A percentile compares a stretch with the other conserved stretches of the same genome.
phyloP scores from a whole-genome alignment of 2,329 filamentous ascomycete species.

The Ophiostoma angusticollis region DNA sequence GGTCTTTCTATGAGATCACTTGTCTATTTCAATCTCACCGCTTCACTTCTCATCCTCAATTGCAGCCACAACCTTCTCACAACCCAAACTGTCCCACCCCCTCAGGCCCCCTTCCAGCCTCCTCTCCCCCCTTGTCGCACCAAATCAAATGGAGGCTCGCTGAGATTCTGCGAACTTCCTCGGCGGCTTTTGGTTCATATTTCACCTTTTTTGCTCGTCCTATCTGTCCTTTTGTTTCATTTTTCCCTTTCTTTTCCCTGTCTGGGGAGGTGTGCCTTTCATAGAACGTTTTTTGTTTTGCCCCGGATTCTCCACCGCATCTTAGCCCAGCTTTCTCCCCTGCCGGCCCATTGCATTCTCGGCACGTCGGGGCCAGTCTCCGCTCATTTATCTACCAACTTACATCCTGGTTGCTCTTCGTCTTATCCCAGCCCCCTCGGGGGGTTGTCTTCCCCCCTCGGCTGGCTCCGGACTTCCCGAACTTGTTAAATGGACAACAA shows the following conservation, averaged over 20 bases:
- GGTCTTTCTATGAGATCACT: conserved; percentile 1
- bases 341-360: too few relatives aligned
- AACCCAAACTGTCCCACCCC: conserved; percentile 3
- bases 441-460: neutral
- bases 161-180: neutral
- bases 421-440: too few relatives aligned
- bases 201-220: neutral
- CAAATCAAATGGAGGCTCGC: conserved; percentile 2
- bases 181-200: neutral
- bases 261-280: neutral
- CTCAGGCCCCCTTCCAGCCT: neutral
- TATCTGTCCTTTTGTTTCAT: neutral
- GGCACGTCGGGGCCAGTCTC: too few relatives aligned
- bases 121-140: conserved; percentile 2
- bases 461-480: neutral
- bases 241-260: neutral
- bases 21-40: neutral
- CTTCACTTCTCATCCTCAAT: neutral
- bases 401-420: too few relatives aligned
- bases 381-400: too few relatives aligned
- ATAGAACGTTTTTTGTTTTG: neutral
- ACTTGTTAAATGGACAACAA: conserved; percentile 14
- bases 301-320: neutral
- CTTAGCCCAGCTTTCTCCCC: too few relatives aligned
- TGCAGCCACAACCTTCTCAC: conserved; percentile 1